These are phyloP conservation scores for Datisca glomerata DNA, from an alignment of 306 rosid genomes.

Conservation along the genomic window DNA sequence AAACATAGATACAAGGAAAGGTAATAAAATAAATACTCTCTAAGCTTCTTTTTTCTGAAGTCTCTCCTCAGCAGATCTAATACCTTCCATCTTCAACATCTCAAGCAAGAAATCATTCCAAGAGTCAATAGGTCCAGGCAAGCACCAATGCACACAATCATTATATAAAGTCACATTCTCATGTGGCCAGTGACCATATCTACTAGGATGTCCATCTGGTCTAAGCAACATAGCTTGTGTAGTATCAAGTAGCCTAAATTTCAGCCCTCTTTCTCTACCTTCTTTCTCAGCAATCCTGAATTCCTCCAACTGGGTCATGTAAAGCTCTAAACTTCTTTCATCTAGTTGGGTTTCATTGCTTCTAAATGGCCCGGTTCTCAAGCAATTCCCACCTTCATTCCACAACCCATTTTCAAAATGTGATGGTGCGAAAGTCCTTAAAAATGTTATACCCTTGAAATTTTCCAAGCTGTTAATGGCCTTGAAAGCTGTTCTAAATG, in stretches of 20 bases:
- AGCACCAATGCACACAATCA: conserved; percentile 93
- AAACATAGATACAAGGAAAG: not conserved
- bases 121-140: conserved; percentile 74
- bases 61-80: conserved; percentile 48
- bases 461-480: conserved; percentile 44
- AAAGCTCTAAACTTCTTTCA: conserved; percentile 45
- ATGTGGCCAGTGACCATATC: conserved; percentile 69
- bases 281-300: conserved; percentile 49
- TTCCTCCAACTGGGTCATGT: conserved; percentile 76
- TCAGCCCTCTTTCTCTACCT: conserved; percentile 40
- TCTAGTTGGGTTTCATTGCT: conserved; percentile 53
- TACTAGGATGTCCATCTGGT: conserved; percentile 94
- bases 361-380: conserved; percentile 54
- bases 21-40: not conserved
- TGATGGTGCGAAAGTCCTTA: conserved; percentile 67
- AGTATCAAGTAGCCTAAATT: conserved; percentile 50
- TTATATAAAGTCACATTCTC: conserved; percentile 59
- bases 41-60: conserved; percentile 17
- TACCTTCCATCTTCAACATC: conserved; percentile 75
- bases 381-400: conserved; percentile 74
- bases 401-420: conserved; percentile 82
- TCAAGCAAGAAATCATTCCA: conserved; percentile 72
- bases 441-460: conserved; percentile 45
- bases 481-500: conserved; percentile 49
- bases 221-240: conserved; percentile 54